Percentiles rank a stretch among this genome's conserved stretches.
phyloP scores from a whole-genome alignment of 2,329 filamentous ascomycete genomes.

The Sporothrix luriei region DNA sequence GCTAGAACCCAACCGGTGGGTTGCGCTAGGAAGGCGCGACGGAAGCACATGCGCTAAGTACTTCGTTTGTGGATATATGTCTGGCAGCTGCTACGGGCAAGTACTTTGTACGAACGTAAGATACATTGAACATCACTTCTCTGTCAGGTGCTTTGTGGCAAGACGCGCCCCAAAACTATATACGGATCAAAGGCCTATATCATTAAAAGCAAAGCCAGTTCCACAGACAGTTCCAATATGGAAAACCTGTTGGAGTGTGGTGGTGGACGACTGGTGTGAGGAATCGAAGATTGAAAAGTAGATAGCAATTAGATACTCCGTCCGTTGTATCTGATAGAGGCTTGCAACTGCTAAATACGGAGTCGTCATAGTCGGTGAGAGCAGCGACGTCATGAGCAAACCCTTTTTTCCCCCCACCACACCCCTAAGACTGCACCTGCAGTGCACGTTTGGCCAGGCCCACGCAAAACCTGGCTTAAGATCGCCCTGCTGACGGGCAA shows the following conservation, averaged over 20 bases:
- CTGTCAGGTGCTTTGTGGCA: background rate
- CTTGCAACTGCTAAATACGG: background rate
- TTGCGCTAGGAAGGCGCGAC: conserved; percentile 31
- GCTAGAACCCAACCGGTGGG: conserved; percentile 25
- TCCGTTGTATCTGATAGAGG: too few relatives aligned
- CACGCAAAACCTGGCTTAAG: conserved; percentile 5
- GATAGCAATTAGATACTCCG: too few relatives aligned
- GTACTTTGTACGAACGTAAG: background rate
- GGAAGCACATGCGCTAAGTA: conserved; percentile 32
- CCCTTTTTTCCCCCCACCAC: background rate
- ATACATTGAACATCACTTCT: background rate
- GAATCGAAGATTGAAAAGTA: background rate
- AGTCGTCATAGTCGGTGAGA: background rate
- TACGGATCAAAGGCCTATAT: background rate
- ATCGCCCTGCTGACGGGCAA: conserved; percentile 24
- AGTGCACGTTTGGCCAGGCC: background rate
- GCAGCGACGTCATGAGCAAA: conserved; percentile 22
- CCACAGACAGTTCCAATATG: background rate
- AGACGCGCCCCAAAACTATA: background rate
- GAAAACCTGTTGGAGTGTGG: background rate
- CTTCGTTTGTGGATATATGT: background rate
- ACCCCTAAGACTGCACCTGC: conserved; percentile 13
- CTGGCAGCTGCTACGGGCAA: background rate
- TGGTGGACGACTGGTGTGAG: background rate
- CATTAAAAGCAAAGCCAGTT: background rate